These are phyloP conservation scores for Eudorina sp. DNA, from an alignment of 139 green algal genomes.

Conservation along the genomic window DNA sequence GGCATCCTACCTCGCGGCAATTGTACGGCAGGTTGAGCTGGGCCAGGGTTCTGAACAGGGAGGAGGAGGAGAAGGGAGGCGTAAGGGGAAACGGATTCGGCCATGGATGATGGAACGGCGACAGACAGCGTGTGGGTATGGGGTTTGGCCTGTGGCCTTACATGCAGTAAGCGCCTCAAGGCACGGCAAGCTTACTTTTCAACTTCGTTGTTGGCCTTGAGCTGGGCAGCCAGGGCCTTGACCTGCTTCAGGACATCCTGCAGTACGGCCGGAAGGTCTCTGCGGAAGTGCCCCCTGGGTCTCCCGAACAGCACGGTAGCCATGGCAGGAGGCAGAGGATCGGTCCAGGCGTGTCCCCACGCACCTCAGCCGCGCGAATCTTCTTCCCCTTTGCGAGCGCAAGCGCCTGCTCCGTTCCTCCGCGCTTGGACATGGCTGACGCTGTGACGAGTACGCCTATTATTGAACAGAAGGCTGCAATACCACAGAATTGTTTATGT, in stretches of 20 bases:
- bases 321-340: too few relatives aligned
- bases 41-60: constrained; percentile 63
- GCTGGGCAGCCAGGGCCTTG: constrained; percentile 61
- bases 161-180: too few relatives aligned
- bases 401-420: constrained; percentile 10
- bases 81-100: too few relatives aligned
- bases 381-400: constrained; percentile 46
- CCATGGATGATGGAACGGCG: too few relatives aligned
- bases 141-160: too few relatives aligned
- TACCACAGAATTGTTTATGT: too few relatives aligned
- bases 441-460: too few relatives aligned
- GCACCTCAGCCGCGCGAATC: constrained; percentile 27
- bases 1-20: constrained; percentile 69
- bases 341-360: too few relatives aligned
- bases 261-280: background rate
- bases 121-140: too few relatives aligned
- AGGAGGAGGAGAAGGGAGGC: background rate
- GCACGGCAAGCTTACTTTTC: constrained; percentile 67
- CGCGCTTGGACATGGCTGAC: constrained; percentile 25
- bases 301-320: too few relatives aligned
- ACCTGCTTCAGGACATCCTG: constrained; percentile 86
- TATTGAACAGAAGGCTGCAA: too few relatives aligned
- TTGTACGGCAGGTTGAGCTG: constrained; percentile 71
- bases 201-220: constrained; percentile 60
- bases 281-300: background rate